These are phyloP conservation scores for Hymenoscyphus fraxineus DNA, from an alignment of 2,329 filamentous ascomycete species.

Conservation along the genomic window DNA sequence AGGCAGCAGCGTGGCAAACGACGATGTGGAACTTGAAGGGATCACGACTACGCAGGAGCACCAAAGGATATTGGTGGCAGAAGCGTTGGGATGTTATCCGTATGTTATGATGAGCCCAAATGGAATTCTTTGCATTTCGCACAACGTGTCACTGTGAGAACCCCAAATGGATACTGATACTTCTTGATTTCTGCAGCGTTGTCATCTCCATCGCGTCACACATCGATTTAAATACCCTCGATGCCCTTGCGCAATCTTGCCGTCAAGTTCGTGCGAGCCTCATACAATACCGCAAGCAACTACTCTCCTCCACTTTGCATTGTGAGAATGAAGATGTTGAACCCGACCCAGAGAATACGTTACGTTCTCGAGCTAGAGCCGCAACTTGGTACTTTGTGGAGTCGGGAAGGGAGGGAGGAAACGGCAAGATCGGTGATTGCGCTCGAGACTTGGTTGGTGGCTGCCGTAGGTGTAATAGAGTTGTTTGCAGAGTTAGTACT, in stretches of 20 bases:
- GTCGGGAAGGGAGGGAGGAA: conserved; percentile 47
- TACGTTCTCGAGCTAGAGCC: conserved; percentile 55
- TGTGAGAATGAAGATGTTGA: conserved; percentile 68
- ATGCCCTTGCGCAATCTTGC: conserved; percentile 78
- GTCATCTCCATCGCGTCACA: conserved; percentile 69
- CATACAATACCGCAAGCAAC: conserved; percentile 70
- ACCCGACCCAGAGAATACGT: conserved; percentile 52
- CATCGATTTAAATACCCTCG: conserved; percentile 83
- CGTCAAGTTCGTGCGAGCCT: conserved; percentile 74
- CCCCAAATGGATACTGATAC: conserved; percentile 7
- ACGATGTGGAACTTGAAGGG: background rate
- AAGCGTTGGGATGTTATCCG: conserved; percentile 65
- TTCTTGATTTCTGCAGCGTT: conserved; percentile 52
- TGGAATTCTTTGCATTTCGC: conserved; percentile 10
- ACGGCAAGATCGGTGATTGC: conserved; percentile 71
- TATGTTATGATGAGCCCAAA: conserved; percentile 39
- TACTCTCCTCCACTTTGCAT: conserved; percentile 71
- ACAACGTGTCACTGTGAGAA: background rate
- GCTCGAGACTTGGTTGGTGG: conserved; percentile 83
- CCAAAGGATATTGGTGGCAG: conserved; percentile 57
- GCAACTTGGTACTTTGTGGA: conserved; percentile 59
- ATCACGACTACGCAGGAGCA: conserved; percentile 34
- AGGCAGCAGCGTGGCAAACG: conserved; percentile 8
- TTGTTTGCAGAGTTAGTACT: conserved; percentile 73
- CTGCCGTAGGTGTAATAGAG: conserved; percentile 71